Evolutionary conservation across 1,284 basidiomycete species (phyloP).

Genomic region (Irpex sp.): DNA sequence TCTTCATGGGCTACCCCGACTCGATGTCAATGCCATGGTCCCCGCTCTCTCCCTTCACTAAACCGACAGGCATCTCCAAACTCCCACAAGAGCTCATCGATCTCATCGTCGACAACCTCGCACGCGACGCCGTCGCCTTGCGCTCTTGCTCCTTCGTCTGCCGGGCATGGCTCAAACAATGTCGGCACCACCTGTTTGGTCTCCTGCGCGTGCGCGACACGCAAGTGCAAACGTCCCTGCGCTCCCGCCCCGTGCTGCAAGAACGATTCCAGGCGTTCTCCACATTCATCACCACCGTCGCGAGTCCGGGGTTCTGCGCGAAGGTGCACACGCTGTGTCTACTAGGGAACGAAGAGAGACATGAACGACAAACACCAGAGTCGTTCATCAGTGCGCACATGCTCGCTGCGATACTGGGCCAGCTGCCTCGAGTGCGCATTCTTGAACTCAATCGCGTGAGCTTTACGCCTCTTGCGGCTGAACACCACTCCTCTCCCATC

Average conservation of each 20-base stretch:
- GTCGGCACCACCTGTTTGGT: conserved; percentile 5
- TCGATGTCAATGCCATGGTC: not conserved
- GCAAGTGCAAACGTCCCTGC: not conserved
- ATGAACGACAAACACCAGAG: not conserved
- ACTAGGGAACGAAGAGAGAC: conserved; percentile 2
- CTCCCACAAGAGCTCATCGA: conserved; percentile 17
- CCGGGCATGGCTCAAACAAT: not conserved
- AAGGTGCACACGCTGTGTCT: not conserved
- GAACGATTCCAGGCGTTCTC: conserved; percentile 1
- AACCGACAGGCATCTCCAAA: not conserved
- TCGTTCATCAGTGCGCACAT: not conserved
- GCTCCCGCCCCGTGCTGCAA: not conserved
- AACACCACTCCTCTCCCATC: not conserved
- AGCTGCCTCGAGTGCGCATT: not conserved
- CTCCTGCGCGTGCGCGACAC: conserved; percentile 1
- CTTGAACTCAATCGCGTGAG: conserved; percentile 4
- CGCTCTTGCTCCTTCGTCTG: conserved; percentile 4
- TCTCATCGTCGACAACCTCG: conserved; percentile 12
- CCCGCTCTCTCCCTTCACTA: too few relatives aligned
- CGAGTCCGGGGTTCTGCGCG: conserved; percentile 1
- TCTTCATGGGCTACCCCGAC: not conserved
- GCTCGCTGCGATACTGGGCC: conserved; percentile 2
- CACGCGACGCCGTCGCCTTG: conserved; percentile 1
- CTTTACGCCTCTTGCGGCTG: not conserved
- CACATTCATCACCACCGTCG: conserved; percentile 1